Evolutionary conservation across 2,329 filamentous ascomycete species (phyloP), one percentile per base, ranked within the genome.

Genomic region (Grosmannia penicillata): DNA sequence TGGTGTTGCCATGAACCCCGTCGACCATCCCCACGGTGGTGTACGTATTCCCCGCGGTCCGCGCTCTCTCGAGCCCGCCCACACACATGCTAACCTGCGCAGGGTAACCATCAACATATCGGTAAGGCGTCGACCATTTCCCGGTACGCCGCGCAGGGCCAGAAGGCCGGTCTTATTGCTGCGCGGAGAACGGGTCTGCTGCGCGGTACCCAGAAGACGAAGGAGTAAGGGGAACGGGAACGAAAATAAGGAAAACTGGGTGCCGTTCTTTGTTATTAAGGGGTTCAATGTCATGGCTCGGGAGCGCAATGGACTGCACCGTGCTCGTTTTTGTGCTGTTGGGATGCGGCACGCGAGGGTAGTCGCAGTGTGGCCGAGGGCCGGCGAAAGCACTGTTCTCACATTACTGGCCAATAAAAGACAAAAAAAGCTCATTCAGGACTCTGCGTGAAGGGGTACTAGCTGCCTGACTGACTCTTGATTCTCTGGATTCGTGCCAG

Each of bases 1-100:
- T 91, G 91, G 91, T 95, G 91, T 98, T 81, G 91, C 91, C 70
- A 98, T 98, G 91, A 98, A 98, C 75, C 91, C 91, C 59, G 91
- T 98, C 60, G 91, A 98, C 72, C 91, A 98, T 78, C 83, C 83
- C 67, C 83, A 91, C 80, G 83, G 83, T 83, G 82, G 81, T 84
- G 72, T 73, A 73, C 56, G 70, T 74, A 55, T 15, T 22, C 11
- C 21, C 25, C 23, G 21, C 13, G 21, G 21, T 9, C 13, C 21
- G 18, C n/a, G n/a, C n/a, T n/a, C n/a, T n/a, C n/a, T n/a, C n/a
- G n/a, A n/a, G n/a, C n/a, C n/a, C n/a, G n/a, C n/a, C n/a, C n/a
- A n/a, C n/a, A n/a, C n/a, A n/a, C n/a, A n/a, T n/a, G n/a, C n/a
- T n/a, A n/a, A n/a, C n/a, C n/a, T n/a, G n/a, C n/a, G n/a, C n/a